A percentile compares a stretch with the other conserved stretches of the same genome.
These are phyloP conservation scores for Coemansia sp. DNA, from an alignment of 192 early-diverging fungal species.

Conservation along the genomic window DNA sequence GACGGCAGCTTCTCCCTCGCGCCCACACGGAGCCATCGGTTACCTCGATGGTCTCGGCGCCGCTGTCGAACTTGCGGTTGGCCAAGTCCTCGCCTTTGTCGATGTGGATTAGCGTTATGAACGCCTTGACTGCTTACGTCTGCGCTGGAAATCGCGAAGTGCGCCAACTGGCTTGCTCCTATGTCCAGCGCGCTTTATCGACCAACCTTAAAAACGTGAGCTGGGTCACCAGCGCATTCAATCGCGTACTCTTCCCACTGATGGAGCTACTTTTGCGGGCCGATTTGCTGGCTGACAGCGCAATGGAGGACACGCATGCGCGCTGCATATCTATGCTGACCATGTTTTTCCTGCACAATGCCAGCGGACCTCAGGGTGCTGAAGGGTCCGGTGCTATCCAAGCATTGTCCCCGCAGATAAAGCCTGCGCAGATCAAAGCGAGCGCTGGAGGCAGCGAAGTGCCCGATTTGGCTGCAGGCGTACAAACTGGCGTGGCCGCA, in stretches of 20 bases:
- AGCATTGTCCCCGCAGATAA: background rate
- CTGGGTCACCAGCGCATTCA: constrained; percentile 71
- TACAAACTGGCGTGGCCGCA: background rate
- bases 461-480: background rate
- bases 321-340: constrained; percentile 51
- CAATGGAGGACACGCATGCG: constrained; percentile 54
- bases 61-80: constrained; percentile 25
- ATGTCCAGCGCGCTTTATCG: constrained; percentile 74
- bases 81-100: constrained; percentile 36
- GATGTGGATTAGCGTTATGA: constrained; percentile 48
- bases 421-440: background rate
- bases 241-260: constrained; percentile 85
- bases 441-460: background rate
- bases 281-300: constrained; percentile 61
- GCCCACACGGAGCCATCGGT: constrained; percentile 32
- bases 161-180: constrained; percentile 77
- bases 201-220: constrained; percentile 52
- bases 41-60: constrained; percentile 35
- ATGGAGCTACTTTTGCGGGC: constrained; percentile 81
- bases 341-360: constrained; percentile 52
- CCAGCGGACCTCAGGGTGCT: constrained; percentile 12
- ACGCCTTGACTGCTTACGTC: constrained; percentile 21
- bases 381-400: background rate
- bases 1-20: constrained; percentile 4
- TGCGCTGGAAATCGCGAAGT: constrained; percentile 65